These are phyloP conservation scores for Scheffersomyces cryptocercus DNA, from an alignment of 1,139 yeast species.

Conservation along the genomic window DNA sequence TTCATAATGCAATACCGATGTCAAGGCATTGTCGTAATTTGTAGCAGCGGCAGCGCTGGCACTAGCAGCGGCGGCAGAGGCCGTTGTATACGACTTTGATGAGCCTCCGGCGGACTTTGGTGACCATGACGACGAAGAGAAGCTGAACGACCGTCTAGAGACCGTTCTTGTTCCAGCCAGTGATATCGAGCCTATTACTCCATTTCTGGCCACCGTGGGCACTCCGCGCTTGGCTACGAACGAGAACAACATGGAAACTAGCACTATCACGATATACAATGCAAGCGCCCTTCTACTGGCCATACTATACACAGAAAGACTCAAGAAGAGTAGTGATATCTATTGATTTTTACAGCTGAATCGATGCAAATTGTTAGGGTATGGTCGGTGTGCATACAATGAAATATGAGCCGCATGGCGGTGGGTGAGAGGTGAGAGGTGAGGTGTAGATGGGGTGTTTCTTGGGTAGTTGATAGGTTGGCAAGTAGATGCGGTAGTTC, in stretches of 20 bases:
- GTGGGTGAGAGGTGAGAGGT: too few relatives aligned
- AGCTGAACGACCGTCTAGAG: slow-evolving; percentile 16
- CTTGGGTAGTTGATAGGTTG: too few relatives aligned
- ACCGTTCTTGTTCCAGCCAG: slow-evolving; percentile 8
- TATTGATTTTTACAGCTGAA: too few relatives aligned
- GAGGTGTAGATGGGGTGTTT: too few relatives aligned
- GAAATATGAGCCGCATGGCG: too few relatives aligned
- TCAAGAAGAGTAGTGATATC: too few relatives aligned
- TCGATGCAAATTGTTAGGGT: too few relatives aligned
- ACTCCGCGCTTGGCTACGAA: slow-evolving; percentile 23
- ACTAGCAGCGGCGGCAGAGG: slow-evolving; percentile 10
- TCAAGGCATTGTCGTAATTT: slow-evolving; percentile 23
- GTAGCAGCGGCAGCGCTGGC: slow-evolving; percentile 17
- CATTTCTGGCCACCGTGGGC: slow-evolving; percentile 8
- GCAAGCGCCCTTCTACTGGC: not conserved
- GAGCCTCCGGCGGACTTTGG: slow-evolving; percentile 2
- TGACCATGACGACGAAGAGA: slow-evolving; percentile 17
- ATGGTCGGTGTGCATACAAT: too few relatives aligned
- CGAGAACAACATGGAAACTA: slow-evolving; percentile 34
- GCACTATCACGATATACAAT: slow-evolving; percentile 18
- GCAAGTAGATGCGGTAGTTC: too few relatives aligned
- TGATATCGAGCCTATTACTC: slow-evolving; percentile 7
- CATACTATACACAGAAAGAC: not conserved
- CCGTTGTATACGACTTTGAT: slow-evolving; percentile 2
- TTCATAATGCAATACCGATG: slow-evolving; percentile 42